Evolutionary conservation across 2,329 filamentous ascomycete species (phyloP), one percentile per base, ranked within the genome.

Genomic region (Microsporum canis): DNA sequence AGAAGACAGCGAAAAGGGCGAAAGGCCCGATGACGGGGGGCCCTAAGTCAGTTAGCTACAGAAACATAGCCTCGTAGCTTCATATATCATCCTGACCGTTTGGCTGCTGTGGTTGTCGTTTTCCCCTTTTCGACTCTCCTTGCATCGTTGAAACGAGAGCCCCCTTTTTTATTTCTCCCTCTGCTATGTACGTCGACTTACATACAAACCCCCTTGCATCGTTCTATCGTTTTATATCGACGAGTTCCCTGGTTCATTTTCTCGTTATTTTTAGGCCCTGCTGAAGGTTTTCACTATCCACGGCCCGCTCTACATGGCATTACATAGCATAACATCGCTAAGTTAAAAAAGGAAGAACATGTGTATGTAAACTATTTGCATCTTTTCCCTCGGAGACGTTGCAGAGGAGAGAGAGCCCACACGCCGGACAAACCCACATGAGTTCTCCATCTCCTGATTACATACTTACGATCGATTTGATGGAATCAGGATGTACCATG

Each of bases 261-360:
- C 27, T n/a, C 29, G 47, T 53, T 53, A 53, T 53, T 53, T 53
- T 53, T 53, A 53, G 39, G 47, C 47, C 47, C 47, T 53, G 47
- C 47, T 53, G 29, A 53, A 53, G 47, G 47, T 53, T 53, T 53
- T 53, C 47, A 27, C 47, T 53, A 53, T 53, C 47, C 47, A 53
- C 47, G 47, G 47, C 47, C 47, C 47, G 47, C 47, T 27, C 47
- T 53, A 53, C 47, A 53, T 31, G 23, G 47, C 47, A 53, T 53
- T 53, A 53, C 47, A 53, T 53, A 33, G 47, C 47, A 53, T 53
- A 10, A 53, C 47, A 53, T 53, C 27, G 45, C 33, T 53, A 33
- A 33, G 47, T 53, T 14, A 43, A 17, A 14, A 23, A 23, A 23
- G 17, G 17, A 43, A 43, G 39, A 5, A n/a, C 39, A 43, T 43